Percentiles rank a stretch among this genome's conserved stretches.
These are phyloP conservation scores for Microstegium vimineum DNA, from an alignment of 176 grass and related monocot genomes.

Conservation along the genomic window DNA sequence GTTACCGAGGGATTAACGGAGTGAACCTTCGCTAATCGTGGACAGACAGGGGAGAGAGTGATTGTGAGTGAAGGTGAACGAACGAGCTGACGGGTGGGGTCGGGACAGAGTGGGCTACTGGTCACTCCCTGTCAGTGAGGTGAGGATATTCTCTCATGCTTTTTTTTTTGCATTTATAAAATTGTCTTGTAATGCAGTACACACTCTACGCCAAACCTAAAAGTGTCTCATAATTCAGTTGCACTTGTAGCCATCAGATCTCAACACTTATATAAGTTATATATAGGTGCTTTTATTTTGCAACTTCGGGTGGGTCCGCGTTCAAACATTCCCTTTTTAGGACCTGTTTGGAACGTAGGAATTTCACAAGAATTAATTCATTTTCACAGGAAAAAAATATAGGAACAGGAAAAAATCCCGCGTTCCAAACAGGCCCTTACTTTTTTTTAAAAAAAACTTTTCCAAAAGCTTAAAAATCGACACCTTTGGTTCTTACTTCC, in stretches of 20 bases:
- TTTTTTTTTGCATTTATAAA: not conserved
- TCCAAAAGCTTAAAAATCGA: too few relatives aligned
- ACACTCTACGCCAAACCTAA: not conserved
- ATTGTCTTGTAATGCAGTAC: not conserved
- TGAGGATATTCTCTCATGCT: not conserved
- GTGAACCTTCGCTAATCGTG: not conserved
- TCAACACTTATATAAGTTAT: not conserved
- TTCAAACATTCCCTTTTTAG: too few relatives aligned
- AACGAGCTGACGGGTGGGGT: conserved; percentile 18
- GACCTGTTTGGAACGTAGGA: too few relatives aligned
- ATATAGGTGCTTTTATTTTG: too few relatives aligned
- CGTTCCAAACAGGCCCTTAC: too few relatives aligned
- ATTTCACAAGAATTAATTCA: too few relatives aligned
- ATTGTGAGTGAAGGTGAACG: not conserved
- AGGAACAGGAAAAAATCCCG: too few relatives aligned
- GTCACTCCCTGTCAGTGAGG: not conserved
- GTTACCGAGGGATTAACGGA: not conserved
- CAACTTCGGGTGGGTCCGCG: too few relatives aligned
- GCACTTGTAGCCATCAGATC: not conserved
- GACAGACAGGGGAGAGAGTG: not conserved
- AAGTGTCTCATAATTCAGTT: not conserved
- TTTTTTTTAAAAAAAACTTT: too few relatives aligned
- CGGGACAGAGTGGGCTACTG: too few relatives aligned
- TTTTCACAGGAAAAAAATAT: too few relatives aligned
- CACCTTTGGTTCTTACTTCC: too few relatives aligned